These are phyloP conservation scores for Gnomoniopsis sp. DNA, from an alignment of 2,329 filamentous ascomycete species.

Conservation along the genomic window DNA sequence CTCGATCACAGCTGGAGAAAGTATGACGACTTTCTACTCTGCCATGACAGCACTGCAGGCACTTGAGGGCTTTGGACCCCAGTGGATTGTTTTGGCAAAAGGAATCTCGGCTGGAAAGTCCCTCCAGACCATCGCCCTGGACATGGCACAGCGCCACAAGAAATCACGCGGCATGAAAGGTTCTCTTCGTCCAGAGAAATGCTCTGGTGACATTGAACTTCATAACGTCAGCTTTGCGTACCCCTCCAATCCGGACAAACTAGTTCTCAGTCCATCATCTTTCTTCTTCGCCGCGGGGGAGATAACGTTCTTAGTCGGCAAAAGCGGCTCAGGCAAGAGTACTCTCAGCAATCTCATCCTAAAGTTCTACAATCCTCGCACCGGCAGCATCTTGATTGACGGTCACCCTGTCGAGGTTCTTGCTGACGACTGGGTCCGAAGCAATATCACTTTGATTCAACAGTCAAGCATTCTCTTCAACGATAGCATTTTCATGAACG, in stretches of 20 bases:
- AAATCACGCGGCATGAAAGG: constrained; percentile 18
- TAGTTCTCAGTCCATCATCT: constrained; percentile 57
- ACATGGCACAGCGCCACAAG: constrained; percentile 26
- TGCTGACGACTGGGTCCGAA: constrained; percentile 68
- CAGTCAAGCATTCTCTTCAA: constrained; percentile 80
- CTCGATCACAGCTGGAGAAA: constrained; percentile 56
- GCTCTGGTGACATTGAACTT: constrained; percentile 67
- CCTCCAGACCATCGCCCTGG: constrained; percentile 46
- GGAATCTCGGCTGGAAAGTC: constrained; percentile 70
- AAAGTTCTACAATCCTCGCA: constrained; percentile 67
- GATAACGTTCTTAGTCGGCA: constrained; percentile 77
- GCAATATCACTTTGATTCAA: constrained; percentile 76
- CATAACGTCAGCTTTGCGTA: constrained; percentile 78
- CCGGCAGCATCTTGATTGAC: constrained; percentile 67
- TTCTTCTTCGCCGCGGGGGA: constrained; percentile 71
- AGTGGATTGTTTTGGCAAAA: constrained; percentile 74
- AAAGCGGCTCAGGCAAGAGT: constrained; percentile 89
- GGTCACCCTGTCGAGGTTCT: constrained; percentile 58
- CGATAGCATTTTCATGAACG: constrained; percentile 74
- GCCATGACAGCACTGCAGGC: constrained; percentile 74
- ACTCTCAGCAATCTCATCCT: constrained; percentile 79
- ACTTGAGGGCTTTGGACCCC: constrained; percentile 70
- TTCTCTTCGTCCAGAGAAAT: constrained; percentile 33
- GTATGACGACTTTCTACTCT: constrained; percentile 83
- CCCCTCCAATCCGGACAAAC: constrained; percentile 61